These are phyloP conservation scores for Populus hybrid DNA, from an alignment of 441 rosid genomes.

Conservation along the genomic window DNA sequence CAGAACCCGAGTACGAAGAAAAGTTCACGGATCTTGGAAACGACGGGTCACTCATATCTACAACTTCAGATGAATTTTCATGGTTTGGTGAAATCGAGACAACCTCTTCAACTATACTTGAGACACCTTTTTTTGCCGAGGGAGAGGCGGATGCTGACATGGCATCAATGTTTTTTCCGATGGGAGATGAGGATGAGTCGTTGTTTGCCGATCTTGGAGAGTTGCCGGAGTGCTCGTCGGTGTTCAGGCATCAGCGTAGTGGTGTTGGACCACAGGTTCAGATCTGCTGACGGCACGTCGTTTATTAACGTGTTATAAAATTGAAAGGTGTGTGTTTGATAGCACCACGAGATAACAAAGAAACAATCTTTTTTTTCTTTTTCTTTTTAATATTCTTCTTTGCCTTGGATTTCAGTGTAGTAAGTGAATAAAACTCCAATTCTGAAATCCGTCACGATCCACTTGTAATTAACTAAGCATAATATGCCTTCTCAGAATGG, in stretches of 20 bases:
- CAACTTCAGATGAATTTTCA: conserved; percentile 51
- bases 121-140: conserved; percentile 57
- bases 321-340: conserved; percentile 24
- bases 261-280: conserved; percentile 65
- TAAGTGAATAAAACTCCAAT: conserved; percentile 32
- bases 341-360: conserved; percentile 15
- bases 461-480: conserved; percentile 23
- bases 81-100: conserved; percentile 86
- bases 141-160: conserved; percentile 30
- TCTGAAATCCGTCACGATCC: conserved; percentile 27
- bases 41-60: conserved; percentile 33
- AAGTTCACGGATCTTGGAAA: conserved; percentile 49
- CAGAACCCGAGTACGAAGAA: conserved; percentile 33
- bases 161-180: conserved; percentile 51
- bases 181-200: conserved; percentile 90
- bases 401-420: conserved; percentile 45
- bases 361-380: background rate
- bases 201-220: conserved; percentile 92
- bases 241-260: conserved; percentile 51
- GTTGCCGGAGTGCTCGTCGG: conserved; percentile 90
- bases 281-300: conserved; percentile 85
- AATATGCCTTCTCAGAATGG: conserved; percentile 26
- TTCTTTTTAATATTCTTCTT: conserved; percentile 12
- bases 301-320: conserved; percentile 8
- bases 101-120: conserved; percentile 63